Evolutionary conservation across 352 stramenopile genomes (phyloP), one percentile per base, ranked within the genome.

Genomic region (Pythium coloratum): DNA sequence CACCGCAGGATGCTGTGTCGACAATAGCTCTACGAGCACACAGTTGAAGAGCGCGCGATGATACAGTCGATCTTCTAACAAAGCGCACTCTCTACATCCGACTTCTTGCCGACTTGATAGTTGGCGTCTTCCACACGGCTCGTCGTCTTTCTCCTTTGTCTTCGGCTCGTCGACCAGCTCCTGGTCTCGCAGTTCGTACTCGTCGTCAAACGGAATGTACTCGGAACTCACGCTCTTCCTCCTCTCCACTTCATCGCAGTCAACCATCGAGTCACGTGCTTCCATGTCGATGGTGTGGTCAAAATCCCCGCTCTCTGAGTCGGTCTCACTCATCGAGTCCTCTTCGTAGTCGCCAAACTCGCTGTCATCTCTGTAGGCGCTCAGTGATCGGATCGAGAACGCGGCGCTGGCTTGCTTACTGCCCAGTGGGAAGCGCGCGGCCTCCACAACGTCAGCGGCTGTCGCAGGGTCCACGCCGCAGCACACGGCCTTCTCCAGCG

Each of bases 121-220:
- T 13, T 44, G 9, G 4, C 10, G 1, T 18, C 46, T 32, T 53
- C 46, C 3, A 32, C 46, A 32, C n/a, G 13, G 38, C 38, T 14
- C 38, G 8, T 18, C 8, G 16, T 32, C 42, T 0, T 24, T 16
- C 0, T 49, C 1, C 42, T 24, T 30, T 2, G 4, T 32, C n/a
- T 26, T 16, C 46, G 28, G 28, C 28, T 30, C 28, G 6, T 30
- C 18, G 18, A 14, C 18, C 24, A 32, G n/a, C n/a, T 53, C 4
- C 40, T 26, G 13, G 20, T 36, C 51, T 40, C 51, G 32, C 10
- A 26, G 18, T 7, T 58, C 46, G 12, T 61, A 30, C 30, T 72
- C 66, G 24, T 72, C 66, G 4, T 71, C 66, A 50, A 72, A 72
- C 3, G 61, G 66, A 32, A 68, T 65, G 14, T 69, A 68, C 18